Evolutionary conservation across 139 green algal genomes (phyloP).

Genomic region (Medakamo hakoo): DNA sequence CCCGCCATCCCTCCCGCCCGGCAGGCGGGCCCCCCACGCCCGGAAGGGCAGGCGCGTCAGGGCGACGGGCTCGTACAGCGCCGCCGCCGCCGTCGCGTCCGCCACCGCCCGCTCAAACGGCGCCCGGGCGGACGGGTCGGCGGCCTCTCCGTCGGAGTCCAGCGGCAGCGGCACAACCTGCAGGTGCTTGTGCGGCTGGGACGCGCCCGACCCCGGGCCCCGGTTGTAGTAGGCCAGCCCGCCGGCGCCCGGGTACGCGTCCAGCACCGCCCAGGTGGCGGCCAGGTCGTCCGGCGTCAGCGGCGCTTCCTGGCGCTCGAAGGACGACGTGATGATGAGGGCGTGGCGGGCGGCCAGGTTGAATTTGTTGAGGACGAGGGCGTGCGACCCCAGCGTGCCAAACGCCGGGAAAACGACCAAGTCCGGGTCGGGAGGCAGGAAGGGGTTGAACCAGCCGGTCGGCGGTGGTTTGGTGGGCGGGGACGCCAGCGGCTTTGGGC

Average conservation of each 20-base stretch:
- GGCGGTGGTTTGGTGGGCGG: conserved; percentile 8
- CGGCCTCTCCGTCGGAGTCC: conserved; percentile 1
- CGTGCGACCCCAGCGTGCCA: conserved; percentile 16
- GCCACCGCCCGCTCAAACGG: not conserved
- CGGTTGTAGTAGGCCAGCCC: conserved; percentile 73
- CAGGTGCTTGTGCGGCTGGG: conserved; percentile 75
- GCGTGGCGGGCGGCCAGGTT: conserved; percentile 27
- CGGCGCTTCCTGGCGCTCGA: conserved; percentile 44
- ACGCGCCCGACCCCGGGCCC: conserved; percentile 44
- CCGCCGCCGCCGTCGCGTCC: not conserved
- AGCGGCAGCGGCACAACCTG: conserved; percentile 44
- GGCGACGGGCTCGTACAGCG: not conserved
- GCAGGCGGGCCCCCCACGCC: conserved; percentile 9
- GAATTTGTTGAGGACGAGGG: conserved; percentile 31
- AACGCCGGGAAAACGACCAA: conserved; percentile 54
- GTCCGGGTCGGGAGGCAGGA: conserved; percentile 55
- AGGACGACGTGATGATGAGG: conserved; percentile 54
- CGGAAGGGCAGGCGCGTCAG: conserved; percentile 20
- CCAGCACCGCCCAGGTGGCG: conserved; percentile 31
- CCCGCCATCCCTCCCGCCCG: not conserved
- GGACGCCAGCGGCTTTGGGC: not conserved
- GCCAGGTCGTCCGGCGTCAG: conserved; percentile 39
- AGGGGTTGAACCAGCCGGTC: conserved; percentile 75
- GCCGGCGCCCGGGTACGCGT: conserved; percentile 15
- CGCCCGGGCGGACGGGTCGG: not conserved